phyloP scores from a whole-genome alignment of 495 filamentous ascomycete genomes.

The Jackrogersella multiformis region DNA sequence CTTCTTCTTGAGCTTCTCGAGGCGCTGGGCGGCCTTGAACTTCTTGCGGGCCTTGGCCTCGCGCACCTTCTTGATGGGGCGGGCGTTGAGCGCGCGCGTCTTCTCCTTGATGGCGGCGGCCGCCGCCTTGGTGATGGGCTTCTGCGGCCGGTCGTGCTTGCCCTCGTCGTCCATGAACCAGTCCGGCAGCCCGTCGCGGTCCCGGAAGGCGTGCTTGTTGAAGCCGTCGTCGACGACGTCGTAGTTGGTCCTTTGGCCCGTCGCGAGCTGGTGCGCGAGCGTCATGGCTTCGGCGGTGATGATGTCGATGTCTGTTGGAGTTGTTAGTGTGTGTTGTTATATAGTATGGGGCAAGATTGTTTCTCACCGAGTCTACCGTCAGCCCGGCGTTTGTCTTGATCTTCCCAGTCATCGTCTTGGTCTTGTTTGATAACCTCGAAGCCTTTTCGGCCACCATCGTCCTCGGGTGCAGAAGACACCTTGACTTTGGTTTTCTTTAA shows the following conservation, averaged over 20 bases:
- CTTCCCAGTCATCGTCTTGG: conserved; percentile 71
- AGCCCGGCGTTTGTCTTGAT: conserved; percentile 69
- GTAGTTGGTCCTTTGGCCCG: conserved; percentile 77
- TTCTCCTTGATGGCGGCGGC: conserved; percentile 97
- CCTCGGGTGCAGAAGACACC: conserved; percentile 50
- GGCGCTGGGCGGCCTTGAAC: conserved; percentile 85
- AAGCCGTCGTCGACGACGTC: conserved; percentile 90
- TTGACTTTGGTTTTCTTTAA: conserved; percentile 41
- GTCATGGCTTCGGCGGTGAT: conserved; percentile 99
- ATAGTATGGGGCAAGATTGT: not conserved
- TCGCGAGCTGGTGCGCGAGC: conserved; percentile 90
- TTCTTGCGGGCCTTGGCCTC: conserved; percentile 97
- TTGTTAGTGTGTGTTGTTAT: conserved; percentile 42
- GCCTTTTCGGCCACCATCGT: conserved; percentile 54
- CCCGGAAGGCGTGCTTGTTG: conserved; percentile 91
- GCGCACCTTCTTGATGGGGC: conserved; percentile 98
- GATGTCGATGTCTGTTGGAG: conserved; percentile 86
- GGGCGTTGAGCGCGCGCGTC: conserved; percentile 88
- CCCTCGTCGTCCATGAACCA: conserved; percentile 97
- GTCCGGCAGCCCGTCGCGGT: conserved; percentile 91
- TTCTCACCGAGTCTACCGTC: conserved; percentile 74
- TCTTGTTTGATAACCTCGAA: conserved; percentile 66
- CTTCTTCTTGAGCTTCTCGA: conserved; percentile 97
- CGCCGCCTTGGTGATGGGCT: conserved; percentile 88
- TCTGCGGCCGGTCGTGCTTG: conserved; percentile 81